Evolutionary conservation across 2,329 filamentous ascomycete genomes (phyloP).

Genomic region (Colletotrichum gigasporum): DNA sequence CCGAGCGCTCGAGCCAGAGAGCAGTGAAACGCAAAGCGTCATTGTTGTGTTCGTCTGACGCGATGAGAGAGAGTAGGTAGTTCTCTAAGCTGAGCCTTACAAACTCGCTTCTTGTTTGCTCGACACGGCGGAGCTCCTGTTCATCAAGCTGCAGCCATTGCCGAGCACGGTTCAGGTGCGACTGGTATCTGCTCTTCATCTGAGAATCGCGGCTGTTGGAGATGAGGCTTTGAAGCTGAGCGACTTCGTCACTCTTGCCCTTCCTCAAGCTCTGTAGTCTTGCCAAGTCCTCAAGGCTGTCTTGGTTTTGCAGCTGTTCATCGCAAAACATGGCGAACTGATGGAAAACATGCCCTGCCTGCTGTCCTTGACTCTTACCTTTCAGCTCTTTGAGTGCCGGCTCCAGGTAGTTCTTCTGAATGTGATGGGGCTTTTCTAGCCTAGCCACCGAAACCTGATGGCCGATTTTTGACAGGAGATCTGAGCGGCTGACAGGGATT

Average conservation of each 20-base stretch:
- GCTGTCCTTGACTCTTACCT: slow-evolving; percentile 71
- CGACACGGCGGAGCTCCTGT: slow-evolving; percentile 83
- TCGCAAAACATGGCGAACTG: slow-evolving; percentile 97
- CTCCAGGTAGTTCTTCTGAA: slow-evolving; percentile 86
- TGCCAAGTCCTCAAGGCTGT: slow-evolving; percentile 84
- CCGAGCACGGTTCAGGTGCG: slow-evolving; percentile 76
- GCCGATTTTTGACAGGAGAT: slow-evolving; percentile 86
- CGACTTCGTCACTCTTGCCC: slow-evolving; percentile 83
- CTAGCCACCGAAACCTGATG: slow-evolving; percentile 90
- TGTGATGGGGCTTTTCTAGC: slow-evolving; percentile 89
- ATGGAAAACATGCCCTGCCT: slow-evolving; percentile 90
- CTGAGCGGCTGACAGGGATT: slow-evolving; percentile 77
- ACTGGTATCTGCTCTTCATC: slow-evolving; percentile 64
- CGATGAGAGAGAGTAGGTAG: slow-evolving; percentile 84
- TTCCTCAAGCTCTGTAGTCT: slow-evolving; percentile 82
- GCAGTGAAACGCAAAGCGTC: slow-evolving; percentile 93
- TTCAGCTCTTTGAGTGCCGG: slow-evolving; percentile 86
- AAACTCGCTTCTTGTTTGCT: slow-evolving; percentile 81
- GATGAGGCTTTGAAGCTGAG: slow-evolving; percentile 73
- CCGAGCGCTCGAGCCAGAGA: slow-evolving; percentile 89
- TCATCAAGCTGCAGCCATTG: slow-evolving; percentile 92
- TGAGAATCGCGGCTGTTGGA: slow-evolving; percentile 60
- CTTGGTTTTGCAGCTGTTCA: slow-evolving; percentile 87
- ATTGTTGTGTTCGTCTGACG: slow-evolving; percentile 89
- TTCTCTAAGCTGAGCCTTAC: slow-evolving; percentile 92